A percentile compares a stretch with the other conserved stretches of the same genome.
Conservation (phyloP, 352 stramenopile species). For the Pythium phragmitis region DNA sequence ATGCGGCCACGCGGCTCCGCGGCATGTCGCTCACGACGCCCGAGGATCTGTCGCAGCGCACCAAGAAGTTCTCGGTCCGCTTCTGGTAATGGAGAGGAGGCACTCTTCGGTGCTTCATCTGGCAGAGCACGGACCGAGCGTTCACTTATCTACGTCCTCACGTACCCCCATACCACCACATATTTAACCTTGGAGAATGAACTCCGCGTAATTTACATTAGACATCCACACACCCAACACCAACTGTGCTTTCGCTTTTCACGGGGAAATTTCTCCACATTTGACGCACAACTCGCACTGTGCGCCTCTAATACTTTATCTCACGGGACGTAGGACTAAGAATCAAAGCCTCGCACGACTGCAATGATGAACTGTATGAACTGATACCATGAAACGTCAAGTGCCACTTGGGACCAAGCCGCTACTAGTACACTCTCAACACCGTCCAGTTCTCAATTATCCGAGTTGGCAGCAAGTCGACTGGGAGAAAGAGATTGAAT, state of each 20-base stretch:
- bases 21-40: conserved; percentile 57
- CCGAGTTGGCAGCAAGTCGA: background rate
- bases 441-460: background rate
- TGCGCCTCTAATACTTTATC: too few relatives aligned
- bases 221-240: background rate
- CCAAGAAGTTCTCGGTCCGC: conserved; percentile 69
- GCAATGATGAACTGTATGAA: too few relatives aligned
- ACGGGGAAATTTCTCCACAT: too few relatives aligned
- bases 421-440: too few relatives aligned
- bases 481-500: background rate
- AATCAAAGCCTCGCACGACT: too few relatives aligned
- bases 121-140: background rate
- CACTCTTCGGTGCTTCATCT: background rate
- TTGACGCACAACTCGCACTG: too few relatives aligned
- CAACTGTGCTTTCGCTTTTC: background rate
- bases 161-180: background rate
- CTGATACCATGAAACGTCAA: too few relatives aligned
- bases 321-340: too few relatives aligned
- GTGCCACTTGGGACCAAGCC: too few relatives aligned
- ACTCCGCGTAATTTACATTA: conserved; percentile 10
- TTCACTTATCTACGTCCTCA: background rate
- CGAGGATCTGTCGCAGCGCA: conserved; percentile 48
- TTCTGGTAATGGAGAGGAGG: conserved; percentile 45
- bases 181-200: conserved; percentile 16
- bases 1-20: conserved; percentile 45